Base-by-base conservation (phyloP, 345 rosid species). In the Citrus maxima region DNA sequence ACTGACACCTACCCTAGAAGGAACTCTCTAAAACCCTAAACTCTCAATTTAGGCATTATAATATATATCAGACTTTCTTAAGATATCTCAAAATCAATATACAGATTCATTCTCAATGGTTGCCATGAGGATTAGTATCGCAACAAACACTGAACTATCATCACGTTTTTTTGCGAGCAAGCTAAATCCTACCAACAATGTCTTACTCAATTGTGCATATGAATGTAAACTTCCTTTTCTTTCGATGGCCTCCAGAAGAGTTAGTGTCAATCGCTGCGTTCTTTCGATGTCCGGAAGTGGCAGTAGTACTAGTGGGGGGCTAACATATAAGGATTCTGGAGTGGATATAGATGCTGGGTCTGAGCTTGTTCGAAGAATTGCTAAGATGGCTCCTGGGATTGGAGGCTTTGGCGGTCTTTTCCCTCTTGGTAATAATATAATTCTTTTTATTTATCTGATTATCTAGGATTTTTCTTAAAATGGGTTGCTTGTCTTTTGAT, bases 301-400 rank as follows among this genome's bases (percentile, higher is more conserved):
- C 67, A 81, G 68, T 60, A 78, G 73, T 72, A 64, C 77, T 7
- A 80, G 61, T 27, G 83, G 46, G 63, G 80, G 92, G 35, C 93
- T 96, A 24, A 96, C 88, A 1, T 91, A 94, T 80, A 92, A 92
- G 84, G 97, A 87, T 8, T 92, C 98, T 14, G 97, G 98, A 69
- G 97, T 95, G n/a, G 97, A 95, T 81, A 95, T 93, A 40, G 97
- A 96, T 86, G 97, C 99, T 22, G 97, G 98, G 56, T 63, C 95
- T 8, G 98, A 96, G 79, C 99, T 96, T 68, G 95, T 94, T 62
- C 74, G 78, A 75, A 85, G 98, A 81, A 96, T 94, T 63, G 94
- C 95, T 0, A 93, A 92, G 79, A 93, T 96, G 98, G 94, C 95
- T 37, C 98, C 95, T 58, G 95, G 94, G 62, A 92, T 94, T 55